Evolutionary conservation across 257 asterid genomes (phyloP).

Genomic region (Pogostemon cablin): DNA sequence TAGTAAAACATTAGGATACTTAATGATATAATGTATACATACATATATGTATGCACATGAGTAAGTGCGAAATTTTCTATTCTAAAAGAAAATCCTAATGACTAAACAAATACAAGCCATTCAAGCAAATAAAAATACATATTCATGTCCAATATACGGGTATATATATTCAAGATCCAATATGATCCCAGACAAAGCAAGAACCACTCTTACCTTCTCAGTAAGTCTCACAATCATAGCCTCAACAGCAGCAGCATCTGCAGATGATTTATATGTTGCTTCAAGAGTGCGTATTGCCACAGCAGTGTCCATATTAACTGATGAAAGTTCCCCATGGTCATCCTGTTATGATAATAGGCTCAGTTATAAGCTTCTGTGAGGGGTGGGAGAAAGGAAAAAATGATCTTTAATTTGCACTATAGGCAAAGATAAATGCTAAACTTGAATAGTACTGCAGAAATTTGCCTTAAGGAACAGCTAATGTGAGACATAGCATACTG

Average conservation of each 20-base stretch:
- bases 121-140: neutral
- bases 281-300: constrained; percentile 99
- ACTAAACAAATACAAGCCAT: neutral
- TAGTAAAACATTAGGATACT: neutral
- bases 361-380: constrained; percentile 1
- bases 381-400: neutral
- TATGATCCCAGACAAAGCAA: neutral
- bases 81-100: neutral
- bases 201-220: constrained; percentile 64
- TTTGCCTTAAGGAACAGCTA: constrained; percentile 12
- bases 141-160: neutral
- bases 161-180: neutral
- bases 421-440: constrained; percentile 21
- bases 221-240: constrained; percentile 78
- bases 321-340: constrained; percentile 90
- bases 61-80: too few relatives aligned
- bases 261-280: constrained; percentile 86
- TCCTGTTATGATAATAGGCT: constrained; percentile 60
- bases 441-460: constrained; percentile 20
- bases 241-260: constrained; percentile 94
- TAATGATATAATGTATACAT: neutral
- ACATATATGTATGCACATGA: neutral
- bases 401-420: neutral
- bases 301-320: constrained; percentile 99
- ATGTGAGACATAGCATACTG: constrained; percentile 16